Conservation (phyloP, 352 stramenopile species). For the Globisporangium nunn region DNA sequence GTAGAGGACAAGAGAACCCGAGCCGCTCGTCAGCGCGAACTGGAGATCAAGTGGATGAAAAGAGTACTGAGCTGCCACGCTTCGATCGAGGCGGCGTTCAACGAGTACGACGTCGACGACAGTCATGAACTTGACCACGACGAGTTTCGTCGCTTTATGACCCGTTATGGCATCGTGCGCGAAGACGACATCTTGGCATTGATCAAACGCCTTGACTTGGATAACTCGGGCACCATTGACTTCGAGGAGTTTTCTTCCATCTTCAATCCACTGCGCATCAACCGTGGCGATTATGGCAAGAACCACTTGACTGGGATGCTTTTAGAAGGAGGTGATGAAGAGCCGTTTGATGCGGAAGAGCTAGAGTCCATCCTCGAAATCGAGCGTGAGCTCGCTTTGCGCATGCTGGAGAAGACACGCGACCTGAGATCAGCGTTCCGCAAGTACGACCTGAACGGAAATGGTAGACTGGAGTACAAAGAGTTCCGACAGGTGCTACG, state of each 20-base stretch:
- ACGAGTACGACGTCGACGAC: constrained; percentile 51
- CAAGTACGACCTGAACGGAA: constrained; percentile 65
- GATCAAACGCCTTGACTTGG: constrained; percentile 36
- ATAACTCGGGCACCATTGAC: constrained; percentile 46
- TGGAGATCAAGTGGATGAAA: constrained; percentile 65
- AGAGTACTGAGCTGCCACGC: constrained; percentile 45
- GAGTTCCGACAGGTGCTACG: constrained; percentile 64
- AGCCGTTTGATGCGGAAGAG: constrained; percentile 33
- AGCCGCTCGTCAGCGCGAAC: constrained; percentile 26
- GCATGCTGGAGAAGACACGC: constrained; percentile 46
- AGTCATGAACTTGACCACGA: constrained; percentile 48
- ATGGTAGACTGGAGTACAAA: constrained; percentile 58
- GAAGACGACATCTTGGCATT: constrained; percentile 46
- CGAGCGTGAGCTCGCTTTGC: constrained; percentile 44
- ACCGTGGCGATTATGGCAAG: constrained; percentile 6
- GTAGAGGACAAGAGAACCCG: constrained; percentile 22
- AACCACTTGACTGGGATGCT: constrained; percentile 1
- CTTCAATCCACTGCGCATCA: constrained; percentile 41
- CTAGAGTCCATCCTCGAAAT: constrained; percentile 58
- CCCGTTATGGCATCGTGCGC: constrained; percentile 54
- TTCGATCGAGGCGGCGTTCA: constrained; percentile 53
- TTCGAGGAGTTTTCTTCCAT: constrained; percentile 46
- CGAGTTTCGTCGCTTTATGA: constrained; percentile 63
- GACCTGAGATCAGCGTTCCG: constrained; percentile 52
- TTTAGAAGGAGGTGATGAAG: constrained; percentile 13